phyloP scores from a whole-genome alignment of 345 rosid species.

The Lenwebbia sp. region DNA sequence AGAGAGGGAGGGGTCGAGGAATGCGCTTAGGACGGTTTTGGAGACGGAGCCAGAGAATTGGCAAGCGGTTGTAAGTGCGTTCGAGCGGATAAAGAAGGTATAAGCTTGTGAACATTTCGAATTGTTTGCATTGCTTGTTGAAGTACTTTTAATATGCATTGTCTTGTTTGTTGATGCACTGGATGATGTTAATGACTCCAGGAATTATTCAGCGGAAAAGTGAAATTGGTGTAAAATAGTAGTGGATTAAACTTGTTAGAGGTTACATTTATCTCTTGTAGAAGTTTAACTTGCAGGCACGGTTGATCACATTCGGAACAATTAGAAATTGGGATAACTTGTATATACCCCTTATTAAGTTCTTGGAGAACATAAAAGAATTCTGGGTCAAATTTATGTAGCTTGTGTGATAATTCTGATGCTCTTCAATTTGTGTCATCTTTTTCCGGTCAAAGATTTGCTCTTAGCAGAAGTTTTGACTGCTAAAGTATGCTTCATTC shows the following conservation, averaged over 20 bases:
- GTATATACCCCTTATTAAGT: not conserved
- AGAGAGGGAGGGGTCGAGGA: constrained; percentile 57
- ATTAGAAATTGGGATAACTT: not conserved
- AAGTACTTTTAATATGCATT: not conserved
- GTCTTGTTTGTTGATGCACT: not conserved
- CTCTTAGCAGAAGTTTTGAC: not conserved
- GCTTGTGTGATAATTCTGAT: not conserved
- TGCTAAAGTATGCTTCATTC: not conserved
- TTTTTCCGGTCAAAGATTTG: not conserved
- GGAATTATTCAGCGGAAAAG: not conserved
- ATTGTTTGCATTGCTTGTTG: not conserved
- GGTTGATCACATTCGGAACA: not conserved
- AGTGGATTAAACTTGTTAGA: not conserved
- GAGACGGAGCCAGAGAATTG: constrained; percentile 76
- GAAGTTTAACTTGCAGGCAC: not conserved
- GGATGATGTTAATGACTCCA: not conserved
- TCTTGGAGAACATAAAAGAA: not conserved
- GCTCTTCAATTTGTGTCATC: not conserved
- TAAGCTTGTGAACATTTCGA: not conserved
- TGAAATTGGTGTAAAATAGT: not conserved
- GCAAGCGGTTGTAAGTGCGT: constrained; percentile 85
- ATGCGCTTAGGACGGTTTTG: constrained; percentile 37
- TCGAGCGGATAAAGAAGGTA: constrained; percentile 82
- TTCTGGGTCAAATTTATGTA: not conserved
- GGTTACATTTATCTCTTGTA: not conserved